Evolutionary conservation across 495 filamentous ascomycete species (phyloP), one percentile per base, ranked within the genome.

Genomic region (Delitschia confertaspora): DNA sequence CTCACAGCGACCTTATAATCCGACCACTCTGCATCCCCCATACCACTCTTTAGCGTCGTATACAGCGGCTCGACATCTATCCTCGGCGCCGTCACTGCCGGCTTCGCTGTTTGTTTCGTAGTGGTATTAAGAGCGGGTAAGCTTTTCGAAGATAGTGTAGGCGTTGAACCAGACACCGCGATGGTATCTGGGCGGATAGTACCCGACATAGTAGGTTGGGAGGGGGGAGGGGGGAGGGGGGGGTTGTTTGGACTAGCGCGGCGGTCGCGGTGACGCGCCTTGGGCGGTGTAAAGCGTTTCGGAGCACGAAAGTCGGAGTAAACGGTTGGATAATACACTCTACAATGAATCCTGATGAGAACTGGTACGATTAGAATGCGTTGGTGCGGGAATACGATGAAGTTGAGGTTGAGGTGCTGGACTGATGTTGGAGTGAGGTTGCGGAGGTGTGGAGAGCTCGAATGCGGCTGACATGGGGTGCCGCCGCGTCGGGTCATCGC

Each of bases 31-130:
- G 42, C 33, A 60, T 95, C 88, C 33, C 79, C 72, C 61, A 96
- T 80, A 29, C 73, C 76, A 30, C 71, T 66, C 60, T 94, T 95
- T 33, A 98, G 72, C 47, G 81, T 78, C 25, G 84, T 82, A 59
- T 96, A 95, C 51, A 88, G 70, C 20, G 86, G 83, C 60, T 95
- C 88, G 18, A 94, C 68, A 58, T 98, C 88, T 45, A 96, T 83
- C 55, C 91, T 82, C 31, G 79, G 70, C 2, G 78, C 73, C 1
- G 33, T 10, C 45, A 19, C 29, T 56, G 50, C 10, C 24, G 42
- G 38, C 45, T 56, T 49, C 37, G 40, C 20, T 23, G 31, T 24
- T 17, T 38, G 17, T 38, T 56, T 55, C 25, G 32, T n/a, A 10
- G 23, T 41, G 24, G 29, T 27, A 19, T 20, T 27, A 14, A 54